phyloP scores from a whole-genome alignment of 441 rosid genomes.

The Populus hybrid region DNA sequence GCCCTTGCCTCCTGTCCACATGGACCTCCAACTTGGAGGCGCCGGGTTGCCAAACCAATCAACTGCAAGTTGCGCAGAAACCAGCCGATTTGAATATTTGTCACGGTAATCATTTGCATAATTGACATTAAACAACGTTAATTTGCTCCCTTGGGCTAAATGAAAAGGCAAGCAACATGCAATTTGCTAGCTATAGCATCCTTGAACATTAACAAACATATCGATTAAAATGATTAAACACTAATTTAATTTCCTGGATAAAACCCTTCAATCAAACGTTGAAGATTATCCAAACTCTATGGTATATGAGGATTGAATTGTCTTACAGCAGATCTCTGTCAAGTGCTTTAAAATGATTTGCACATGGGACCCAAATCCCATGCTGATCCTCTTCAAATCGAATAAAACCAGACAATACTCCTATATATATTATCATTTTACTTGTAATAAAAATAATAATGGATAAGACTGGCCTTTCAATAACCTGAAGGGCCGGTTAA shows the following conservation, averaged over 20 bases:
- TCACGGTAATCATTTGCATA: neutral
- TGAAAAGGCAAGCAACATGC: neutral
- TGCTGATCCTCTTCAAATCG: neutral
- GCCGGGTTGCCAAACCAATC: neutral
- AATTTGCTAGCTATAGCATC: neutral
- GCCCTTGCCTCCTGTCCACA: too few relatives aligned
- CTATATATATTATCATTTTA: neutral
- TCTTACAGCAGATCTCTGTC: neutral
- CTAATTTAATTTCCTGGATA: neutral
- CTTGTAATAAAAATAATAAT: neutral
- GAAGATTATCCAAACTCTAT: too few relatives aligned
- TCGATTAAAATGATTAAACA: too few relatives aligned
- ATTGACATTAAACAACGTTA: neutral
- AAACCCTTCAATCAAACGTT: neutral
- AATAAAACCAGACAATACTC: neutral
- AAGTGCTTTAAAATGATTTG: neutral
- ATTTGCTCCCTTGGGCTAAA: neutral
- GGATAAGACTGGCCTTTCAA: conserved; percentile 18
- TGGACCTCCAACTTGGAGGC: neutral
- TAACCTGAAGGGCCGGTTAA: conserved; percentile 20
- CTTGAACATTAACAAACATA: neutral
- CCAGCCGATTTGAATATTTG: too few relatives aligned
- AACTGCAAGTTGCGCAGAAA: too few relatives aligned
- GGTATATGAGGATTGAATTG: neutral
- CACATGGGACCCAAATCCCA: neutral